Evolutionary conservation across 148 eudicot genomes (phyloP), one percentile per base, ranked within the genome.

Genomic region (Vaccinium myrtillus): DNA sequence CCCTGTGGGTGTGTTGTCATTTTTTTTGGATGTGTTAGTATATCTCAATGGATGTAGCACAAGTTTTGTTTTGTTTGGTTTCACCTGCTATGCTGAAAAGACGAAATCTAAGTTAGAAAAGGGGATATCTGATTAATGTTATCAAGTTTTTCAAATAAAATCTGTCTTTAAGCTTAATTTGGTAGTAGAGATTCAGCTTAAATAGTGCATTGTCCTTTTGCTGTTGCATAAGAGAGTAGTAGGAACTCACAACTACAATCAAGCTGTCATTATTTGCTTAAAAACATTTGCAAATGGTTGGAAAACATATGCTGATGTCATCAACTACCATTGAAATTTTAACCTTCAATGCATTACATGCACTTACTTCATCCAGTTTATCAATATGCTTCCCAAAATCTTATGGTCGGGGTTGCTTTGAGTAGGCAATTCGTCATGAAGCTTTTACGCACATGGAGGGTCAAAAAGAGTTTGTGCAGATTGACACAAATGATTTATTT

Each of bases 371-470:
- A 16, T 51, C 10, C 14, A 70, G 0, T 81, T 71, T 27, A 36
- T 82, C 49, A 61, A 39, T 88, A 70, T 70, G 15, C 46, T 75
- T 71, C 11, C 77, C 53, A 36, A 50, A 79, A 21, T 75, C 61
- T 79, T 49, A 80, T 50, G n/a, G 5, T 49, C 58, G 80, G 16
- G 27, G 36, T 19, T 78, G 71, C 51, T 81, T 61, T 83, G 25
- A 10, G 79, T 55, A 96, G 99, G 98, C 99, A 58, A 97, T 97
- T 81, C 95, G 99, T 83, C 99, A 97, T 86, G 98, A 97, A 92
- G 99, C 99, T 80, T 97, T 95, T 79, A 95, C 95, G 1, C 99
- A 97, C 88, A 95, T 88, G 89, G 99, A 97, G 83, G 98, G 99
- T 84, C 94, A 88, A 54, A 97, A 97, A 85, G 96, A 93, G 90